phyloP scores from a whole-genome alignment of 495 filamentous ascomycete genomes.

The Penicillium egyptiacum region DNA sequence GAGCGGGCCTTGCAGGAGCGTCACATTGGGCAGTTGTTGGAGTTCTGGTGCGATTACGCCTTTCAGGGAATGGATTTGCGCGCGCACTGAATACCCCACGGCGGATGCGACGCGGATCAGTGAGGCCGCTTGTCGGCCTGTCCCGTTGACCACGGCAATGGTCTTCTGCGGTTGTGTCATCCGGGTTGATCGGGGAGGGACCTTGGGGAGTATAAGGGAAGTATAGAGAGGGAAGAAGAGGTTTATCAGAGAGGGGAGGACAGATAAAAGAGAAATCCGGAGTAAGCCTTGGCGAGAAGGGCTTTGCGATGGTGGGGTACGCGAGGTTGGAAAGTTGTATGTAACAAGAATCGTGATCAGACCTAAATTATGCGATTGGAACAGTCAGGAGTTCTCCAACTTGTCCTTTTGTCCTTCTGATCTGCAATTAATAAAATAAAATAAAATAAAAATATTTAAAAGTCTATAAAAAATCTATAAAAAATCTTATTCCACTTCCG shows the following conservation, averaged over 20 bases:
- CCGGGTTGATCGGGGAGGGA: constrained; percentile 20
- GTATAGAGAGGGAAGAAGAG: constrained; percentile 2
- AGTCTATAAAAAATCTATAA: constrained; percentile 12
- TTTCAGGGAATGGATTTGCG: constrained; percentile 80
- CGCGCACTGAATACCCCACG: constrained; percentile 85
- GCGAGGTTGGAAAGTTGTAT: constrained; percentile 26
- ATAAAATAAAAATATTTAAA: constrained; percentile 4
- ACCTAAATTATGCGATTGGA: constrained; percentile 30
- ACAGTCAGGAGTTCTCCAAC: constrained; percentile 27
- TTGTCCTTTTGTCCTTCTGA: constrained; percentile 16
- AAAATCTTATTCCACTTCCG: neutral
- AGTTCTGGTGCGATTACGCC: constrained; percentile 84
- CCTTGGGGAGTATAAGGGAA: neutral
- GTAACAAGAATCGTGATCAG: constrained; percentile 32
- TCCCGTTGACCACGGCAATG: constrained; percentile 89
- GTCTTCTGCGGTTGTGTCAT: constrained; percentile 63
- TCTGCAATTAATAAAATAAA: constrained; percentile 14
- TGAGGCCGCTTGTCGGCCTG: constrained; percentile 89
- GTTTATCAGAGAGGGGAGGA: constrained; percentile 11
- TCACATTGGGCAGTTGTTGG: constrained; percentile 75
- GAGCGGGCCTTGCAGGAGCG: constrained; percentile 76
- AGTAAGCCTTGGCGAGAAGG: constrained; percentile 34
- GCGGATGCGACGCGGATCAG: constrained; percentile 89
- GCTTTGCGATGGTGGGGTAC: constrained; percentile 33
- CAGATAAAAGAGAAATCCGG: constrained; percentile 26